Evolutionary conservation across 345 rosid species (phyloP).

Genomic region (Tarenaya hassleriana): DNA sequence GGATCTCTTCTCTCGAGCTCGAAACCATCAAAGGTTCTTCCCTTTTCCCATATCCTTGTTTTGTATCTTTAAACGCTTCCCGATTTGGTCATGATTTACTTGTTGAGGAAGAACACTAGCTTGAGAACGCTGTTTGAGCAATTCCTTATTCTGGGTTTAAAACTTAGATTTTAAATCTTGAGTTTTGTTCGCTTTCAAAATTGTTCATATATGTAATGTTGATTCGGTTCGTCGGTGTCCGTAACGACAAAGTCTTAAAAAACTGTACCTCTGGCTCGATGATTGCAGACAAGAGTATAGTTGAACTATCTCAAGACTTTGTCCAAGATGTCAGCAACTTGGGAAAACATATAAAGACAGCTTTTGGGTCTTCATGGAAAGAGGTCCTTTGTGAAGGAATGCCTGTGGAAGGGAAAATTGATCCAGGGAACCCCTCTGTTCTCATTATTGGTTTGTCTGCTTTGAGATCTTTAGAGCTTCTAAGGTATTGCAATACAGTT

Average conservation of each 20-base stretch:
- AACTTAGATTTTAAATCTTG: too few species aligned
- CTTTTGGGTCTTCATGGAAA: slow-evolving; percentile 60
- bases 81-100: not conserved
- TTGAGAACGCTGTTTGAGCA: too few species aligned
- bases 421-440: slow-evolving; percentile 67
- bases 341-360: slow-evolving; percentile 46
- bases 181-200: too few species aligned
- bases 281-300: slow-evolving; percentile 47
- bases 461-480: slow-evolving; percentile 58
- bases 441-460: slow-evolving; percentile 65
- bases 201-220: too few species aligned
- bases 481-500: slow-evolving; percentile 38
- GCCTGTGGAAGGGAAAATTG: slow-evolving; percentile 41
- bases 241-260: not conserved
- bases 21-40: slow-evolving; percentile 52
- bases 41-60: not conserved
- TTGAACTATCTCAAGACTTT: slow-evolving; percentile 40
- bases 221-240: not conserved
- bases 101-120: too few species aligned
- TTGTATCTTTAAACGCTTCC: not conserved
- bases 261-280: not conserved
- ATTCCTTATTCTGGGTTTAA: too few species aligned
- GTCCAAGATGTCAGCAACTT: slow-evolving; percentile 42
- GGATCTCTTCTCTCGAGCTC: slow-evolving; percentile 62
- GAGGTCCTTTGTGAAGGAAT: slow-evolving; percentile 46